These are phyloP conservation scores for Pueraria montana DNA, from an alignment of 306 rosid species.

Conservation along the genomic window DNA sequence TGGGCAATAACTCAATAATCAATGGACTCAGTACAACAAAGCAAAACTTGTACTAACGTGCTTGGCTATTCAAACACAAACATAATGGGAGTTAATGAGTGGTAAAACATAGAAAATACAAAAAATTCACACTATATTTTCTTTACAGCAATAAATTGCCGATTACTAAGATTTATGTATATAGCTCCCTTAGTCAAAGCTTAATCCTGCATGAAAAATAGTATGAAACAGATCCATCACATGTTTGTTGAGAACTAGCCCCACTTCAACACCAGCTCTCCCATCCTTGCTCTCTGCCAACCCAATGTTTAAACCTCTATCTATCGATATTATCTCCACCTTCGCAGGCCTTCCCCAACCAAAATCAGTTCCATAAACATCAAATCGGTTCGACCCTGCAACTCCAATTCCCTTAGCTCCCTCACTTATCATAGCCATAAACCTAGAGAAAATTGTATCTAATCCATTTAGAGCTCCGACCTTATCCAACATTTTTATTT, in stretches of 20 bases:
- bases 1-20: background rate
- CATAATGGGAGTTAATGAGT: background rate
- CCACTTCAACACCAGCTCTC: conserved; percentile 47
- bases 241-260: conserved; percentile 32
- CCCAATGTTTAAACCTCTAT: conserved; percentile 34
- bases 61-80: background rate
- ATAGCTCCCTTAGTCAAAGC: background rate
- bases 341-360: conserved; percentile 64
- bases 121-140: background rate
- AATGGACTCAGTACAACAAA: too few species aligned
- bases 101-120: too few species aligned
- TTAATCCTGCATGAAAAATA: background rate
- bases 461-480: conserved; percentile 26
- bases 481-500: conserved; percentile 19
- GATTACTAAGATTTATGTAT: background rate
- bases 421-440: background rate
- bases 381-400: conserved; percentile 58
- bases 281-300: conserved; percentile 48
- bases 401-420: conserved; percentile 29
- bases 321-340: conserved; percentile 51
- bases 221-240: conserved; percentile 31
- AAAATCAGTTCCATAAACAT: conserved; percentile 57
- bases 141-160: background rate
- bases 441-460: background rate
- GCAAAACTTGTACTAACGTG: background rate